phyloP scores from a whole-genome alignment of 108 stramenopile species.

The Schizochytrium sp. region DNA sequence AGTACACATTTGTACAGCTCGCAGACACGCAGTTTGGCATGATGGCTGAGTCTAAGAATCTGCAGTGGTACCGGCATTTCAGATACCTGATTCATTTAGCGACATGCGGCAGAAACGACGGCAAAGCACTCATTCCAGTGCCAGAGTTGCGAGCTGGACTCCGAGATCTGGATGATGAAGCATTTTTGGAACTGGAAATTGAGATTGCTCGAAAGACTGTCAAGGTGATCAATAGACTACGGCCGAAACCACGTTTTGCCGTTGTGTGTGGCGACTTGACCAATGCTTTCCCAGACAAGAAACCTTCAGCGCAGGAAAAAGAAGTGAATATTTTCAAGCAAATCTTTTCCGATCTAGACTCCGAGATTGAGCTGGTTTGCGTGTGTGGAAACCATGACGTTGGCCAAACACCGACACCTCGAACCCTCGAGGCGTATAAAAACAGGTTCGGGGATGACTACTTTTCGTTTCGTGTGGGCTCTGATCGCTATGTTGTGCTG shows the following conservation, averaged over 20 bases:
- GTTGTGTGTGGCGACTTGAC: slow-evolving; percentile 49
- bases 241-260: slow-evolving; percentile 39
- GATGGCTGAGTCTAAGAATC: slow-evolving; percentile 5
- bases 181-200: slow-evolving; percentile 18
- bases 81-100: slow-evolving; percentile 7
- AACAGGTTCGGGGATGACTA: slow-evolving; percentile 74
- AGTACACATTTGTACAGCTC: slow-evolving; percentile 61
- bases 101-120: slow-evolving; percentile 46
- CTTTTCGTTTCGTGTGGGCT: slow-evolving; percentile 19
- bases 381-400: slow-evolving; percentile 87
- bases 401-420: slow-evolving; percentile 80
- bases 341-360: slow-evolving; percentile 74
- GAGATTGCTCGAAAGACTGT: slow-evolving; percentile 51
- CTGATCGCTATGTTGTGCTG: neutral
- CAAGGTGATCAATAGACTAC: neutral
- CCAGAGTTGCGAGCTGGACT: neutral
- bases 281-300: slow-evolving; percentile 14
- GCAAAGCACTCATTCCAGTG: slow-evolving; percentile 45
- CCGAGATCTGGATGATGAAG: neutral
- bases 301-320: slow-evolving; percentile 80
- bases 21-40: slow-evolving; percentile 58
- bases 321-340: slow-evolving; percentile 78
- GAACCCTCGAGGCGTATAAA: slow-evolving; percentile 76
- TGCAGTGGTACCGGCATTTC: slow-evolving; percentile 37
- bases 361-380: slow-evolving; percentile 83